Percentiles rank a stretch among this genome's conserved stretches.
Evolutionary conservation across 73 alveolate genomes (phyloP).

Genomic region (Paramecium biaurelia): DNA sequence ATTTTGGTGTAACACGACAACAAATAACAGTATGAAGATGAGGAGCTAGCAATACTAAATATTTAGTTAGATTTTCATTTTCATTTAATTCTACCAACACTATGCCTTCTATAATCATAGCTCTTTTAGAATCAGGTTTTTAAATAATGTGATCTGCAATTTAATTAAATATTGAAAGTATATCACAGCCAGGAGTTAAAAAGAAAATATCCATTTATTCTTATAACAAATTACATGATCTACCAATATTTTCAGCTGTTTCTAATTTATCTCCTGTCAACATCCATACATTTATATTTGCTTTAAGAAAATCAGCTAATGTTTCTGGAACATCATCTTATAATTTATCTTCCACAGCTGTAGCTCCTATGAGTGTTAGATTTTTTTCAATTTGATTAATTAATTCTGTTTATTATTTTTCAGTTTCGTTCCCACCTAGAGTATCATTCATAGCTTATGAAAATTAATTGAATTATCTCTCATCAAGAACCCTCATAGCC

Average conservation of each 20-base stretch:
- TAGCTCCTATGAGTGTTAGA: conserved; percentile 82
- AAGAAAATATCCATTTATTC: conserved; percentile 69
- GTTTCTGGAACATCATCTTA: conserved; percentile 94
- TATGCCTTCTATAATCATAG: conserved; percentile 67
- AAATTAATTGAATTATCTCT: conserved; percentile 72
- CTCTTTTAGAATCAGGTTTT: conserved; percentile 21
- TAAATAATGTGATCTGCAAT: conserved; percentile 2
- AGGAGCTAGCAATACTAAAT: conserved; percentile 45
- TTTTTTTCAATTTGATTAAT: conserved; percentile 80
- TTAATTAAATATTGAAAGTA: conserved; percentile 24
- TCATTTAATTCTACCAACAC: conserved; percentile 19
- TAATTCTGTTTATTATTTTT: conserved; percentile 40
- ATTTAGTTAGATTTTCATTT: conserved; percentile 12
- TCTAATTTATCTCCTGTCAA: conserved; percentile 98
- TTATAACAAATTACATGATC: conserved; percentile 82
- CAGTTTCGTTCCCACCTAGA: conserved; percentile 41
- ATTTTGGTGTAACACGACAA: conserved; percentile 95
- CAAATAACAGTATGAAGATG: conserved; percentile 81
- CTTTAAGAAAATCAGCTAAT: conserved; percentile 86
- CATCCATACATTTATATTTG: conserved; percentile 98
- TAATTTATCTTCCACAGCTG: conserved; percentile 97
- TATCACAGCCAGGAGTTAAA: conserved; percentile 47
- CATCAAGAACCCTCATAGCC: conserved; percentile 81
- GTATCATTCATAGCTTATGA: conserved; percentile 36
- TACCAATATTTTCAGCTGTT: conserved; percentile 97